Base-by-base conservation (phyloP, 73 alveolate genomes). In the Paraurostyla sp. region DNA sequence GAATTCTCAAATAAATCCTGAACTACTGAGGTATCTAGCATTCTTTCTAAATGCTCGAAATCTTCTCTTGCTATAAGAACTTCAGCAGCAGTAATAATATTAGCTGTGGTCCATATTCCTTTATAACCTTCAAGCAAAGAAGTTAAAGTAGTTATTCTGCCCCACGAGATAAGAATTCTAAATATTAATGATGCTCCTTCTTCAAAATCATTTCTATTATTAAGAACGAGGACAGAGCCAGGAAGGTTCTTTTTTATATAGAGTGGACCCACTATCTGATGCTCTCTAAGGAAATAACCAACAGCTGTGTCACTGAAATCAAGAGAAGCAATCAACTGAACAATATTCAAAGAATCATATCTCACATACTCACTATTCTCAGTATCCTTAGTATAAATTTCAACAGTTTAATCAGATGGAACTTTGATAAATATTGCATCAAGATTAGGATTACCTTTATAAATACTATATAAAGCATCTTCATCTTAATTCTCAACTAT, bases 21-120 rank as follows among this genome's bases (percentile, higher is more conserved):
- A 18, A 71, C 46, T 16, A 50, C 51, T n/a, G 87, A 45, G 71
- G 46, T 73, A 48, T 73, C 87, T 2, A 73, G 33, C 9, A 73
- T 4, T 45, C 87, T 42, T 18, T 45, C 57, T 1, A 73, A 43
- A 29, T 43, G 46, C 29, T 73, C 87, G 9, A 13, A 42, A 25
- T 73, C 87, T 50, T 73, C 9, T 50, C 87, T 73, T 7, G 56
- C 87, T 73, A 73, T 73, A n/a, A 73, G 43, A 27, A 73, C 87
- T 7, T 45, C 3, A 22, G 35, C 25, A 23, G 87, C 87, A 45
- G 25, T 30, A 11, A 50, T 16, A 6, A 73, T 6, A 50, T 73
- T 73, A 50, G 41, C 52, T 2, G 87, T 25, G 46, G 87, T 73
- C 87, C 87, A 73, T 2, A 48, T 42, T 4, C 71, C 38, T 3